Base-by-base conservation (phyloP, 1,284 basidiomycete species). In the Cryptococcus hybrid region DNA sequence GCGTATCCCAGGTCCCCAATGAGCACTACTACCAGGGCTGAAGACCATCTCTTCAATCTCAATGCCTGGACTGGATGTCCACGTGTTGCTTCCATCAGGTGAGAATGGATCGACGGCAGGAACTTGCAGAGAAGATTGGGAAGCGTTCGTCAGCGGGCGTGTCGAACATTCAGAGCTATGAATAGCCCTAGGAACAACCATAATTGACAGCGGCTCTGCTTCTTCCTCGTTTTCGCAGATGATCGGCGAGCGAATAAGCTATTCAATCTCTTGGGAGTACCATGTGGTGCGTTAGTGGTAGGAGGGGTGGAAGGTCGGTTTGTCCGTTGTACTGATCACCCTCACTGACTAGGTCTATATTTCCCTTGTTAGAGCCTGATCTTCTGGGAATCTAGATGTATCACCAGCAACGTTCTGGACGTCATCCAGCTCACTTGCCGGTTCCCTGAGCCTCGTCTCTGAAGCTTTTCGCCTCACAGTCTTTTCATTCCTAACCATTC, bases 401-500 rank as follows among this genome's bases (percentile, higher is more conserved):
- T 30, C 30, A 30, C 30, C 30, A 30, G 30, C 30, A 30, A 30
- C 30, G 30, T 30, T 30, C 4, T 30, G 30, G 4, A 30, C 30
- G 30, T 30, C 30, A 30, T 30, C 30, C 30, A 30, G 30, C 30
- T 30, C 30, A 30, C 4, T 30, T 30, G 30, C 30, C 30, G n/a
- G 47, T 34, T 24, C 55, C 52, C 56, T 51, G 18, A 72, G 49
- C 50, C 66, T 66, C 11, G 47, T 49, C 13, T 74, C 72, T 6
- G 72, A 74, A 7, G 61, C 56, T 7, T 68, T 62, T 15, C 73
- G 56, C 45, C 65, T 67, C 40, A 66, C 63, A 1, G 68, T 59
- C 59, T 72, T 75, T 56, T 63, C 8, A 76, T 66, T 1, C 72
- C 71, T 0, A 77, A 63, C 75, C 75, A 77, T 52, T 68, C 71